phyloP scores from a whole-genome alignment of 2,329 filamentous ascomycete genomes.

The Zasmidium cellare region DNA sequence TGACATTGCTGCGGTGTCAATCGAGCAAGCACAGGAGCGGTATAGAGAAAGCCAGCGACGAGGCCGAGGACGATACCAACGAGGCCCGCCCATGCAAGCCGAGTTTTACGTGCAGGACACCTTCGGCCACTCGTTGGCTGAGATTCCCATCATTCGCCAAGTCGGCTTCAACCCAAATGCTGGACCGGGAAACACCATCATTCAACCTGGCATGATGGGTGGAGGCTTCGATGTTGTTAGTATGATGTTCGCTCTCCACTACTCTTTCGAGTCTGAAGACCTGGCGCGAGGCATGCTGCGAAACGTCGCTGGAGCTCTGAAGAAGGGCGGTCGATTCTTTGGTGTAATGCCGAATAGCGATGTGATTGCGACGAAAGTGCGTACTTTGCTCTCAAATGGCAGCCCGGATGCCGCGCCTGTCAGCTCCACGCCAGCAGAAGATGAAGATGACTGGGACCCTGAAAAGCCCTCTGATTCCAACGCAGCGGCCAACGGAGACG shows the following conservation, averaged over 20 bases:
- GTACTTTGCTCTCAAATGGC: slow-evolving; percentile 62
- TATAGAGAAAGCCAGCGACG: slow-evolving; percentile 55
- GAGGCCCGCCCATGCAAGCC: slow-evolving; percentile 61
- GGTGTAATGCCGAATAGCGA: slow-evolving; percentile 98
- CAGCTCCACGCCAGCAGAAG: slow-evolving; percentile 19
- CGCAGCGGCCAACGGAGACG: slow-evolving; percentile 28
- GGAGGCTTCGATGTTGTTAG: slow-evolving; percentile 90
- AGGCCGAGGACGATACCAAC: slow-evolving; percentile 38
- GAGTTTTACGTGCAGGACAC: slow-evolving; percentile 92
- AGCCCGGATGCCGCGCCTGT: slow-evolving; percentile 36
- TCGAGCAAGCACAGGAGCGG: slow-evolving; percentile 84
- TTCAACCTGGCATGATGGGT: slow-evolving; percentile 67
- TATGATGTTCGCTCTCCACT: slow-evolving; percentile 99
- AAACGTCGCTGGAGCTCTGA: slow-evolving; percentile 86
- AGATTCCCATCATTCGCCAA: slow-evolving; percentile 77
- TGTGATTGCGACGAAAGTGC: slow-evolving; percentile 77
- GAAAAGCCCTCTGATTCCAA: slow-evolving; percentile 47
- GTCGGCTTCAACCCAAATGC: slow-evolving; percentile 82
- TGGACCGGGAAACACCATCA: slow-evolving; percentile 56
- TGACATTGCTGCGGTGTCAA: slow-evolving; percentile 88
- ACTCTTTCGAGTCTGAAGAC: slow-evolving; percentile 89
- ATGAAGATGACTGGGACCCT: slow-evolving; percentile 39
- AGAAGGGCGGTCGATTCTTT: slow-evolving; percentile 92
- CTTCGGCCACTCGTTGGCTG: slow-evolving; percentile 79
- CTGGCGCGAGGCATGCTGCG: slow-evolving; percentile 89